phyloP scores from a whole-genome alignment of 139 green algal species.

The Chlamydomonas applanata region DNA sequence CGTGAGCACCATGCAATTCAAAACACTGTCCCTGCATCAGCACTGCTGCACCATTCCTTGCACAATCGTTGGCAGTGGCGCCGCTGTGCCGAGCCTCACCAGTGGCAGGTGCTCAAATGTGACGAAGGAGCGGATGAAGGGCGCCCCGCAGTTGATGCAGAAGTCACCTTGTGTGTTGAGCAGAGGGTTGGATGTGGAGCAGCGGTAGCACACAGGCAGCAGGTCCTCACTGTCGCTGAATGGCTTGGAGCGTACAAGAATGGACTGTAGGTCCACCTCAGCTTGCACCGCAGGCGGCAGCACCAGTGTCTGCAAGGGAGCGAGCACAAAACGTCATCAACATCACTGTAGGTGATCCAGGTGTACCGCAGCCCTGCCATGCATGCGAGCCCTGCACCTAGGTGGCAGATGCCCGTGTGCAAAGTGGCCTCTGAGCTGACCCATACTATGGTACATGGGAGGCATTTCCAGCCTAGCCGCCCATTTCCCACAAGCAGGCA shows the following conservation, averaged over 20 bases:
- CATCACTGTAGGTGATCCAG: no score
- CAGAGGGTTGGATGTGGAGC: constrained; percentile 65
- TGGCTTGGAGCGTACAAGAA: constrained; percentile 52
- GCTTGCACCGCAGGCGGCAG: constrained; percentile 55
- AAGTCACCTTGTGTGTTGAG: constrained; percentile 67
- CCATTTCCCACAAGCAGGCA: no score
- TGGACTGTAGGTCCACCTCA: constrained; percentile 58
- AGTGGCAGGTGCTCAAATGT: constrained; percentile 84
- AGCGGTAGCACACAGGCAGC: constrained; percentile 76
- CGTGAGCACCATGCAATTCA: no score
- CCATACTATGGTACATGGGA: no score
- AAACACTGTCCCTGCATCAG: neutral
- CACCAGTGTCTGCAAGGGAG: constrained; percentile 49
- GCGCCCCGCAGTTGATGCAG: constrained; percentile 69
- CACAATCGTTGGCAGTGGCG: neutral
- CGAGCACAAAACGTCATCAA: no score
- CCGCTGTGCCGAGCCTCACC: constrained; percentile 17
- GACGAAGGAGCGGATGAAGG: constrained; percentile 69
- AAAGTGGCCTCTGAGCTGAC: no score
- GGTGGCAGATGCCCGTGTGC: no score
- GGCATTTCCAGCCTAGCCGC: no score
- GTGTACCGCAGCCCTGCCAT: no score
- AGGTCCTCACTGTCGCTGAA: constrained; percentile 72
- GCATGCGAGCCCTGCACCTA: no score
- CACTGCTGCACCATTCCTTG: neutral